Evolutionary conservation across 768 basidiomycete genomes (phyloP), one percentile per base, ranked within the genome.

Genomic region (Lepiota brunneoincarnata): DNA sequence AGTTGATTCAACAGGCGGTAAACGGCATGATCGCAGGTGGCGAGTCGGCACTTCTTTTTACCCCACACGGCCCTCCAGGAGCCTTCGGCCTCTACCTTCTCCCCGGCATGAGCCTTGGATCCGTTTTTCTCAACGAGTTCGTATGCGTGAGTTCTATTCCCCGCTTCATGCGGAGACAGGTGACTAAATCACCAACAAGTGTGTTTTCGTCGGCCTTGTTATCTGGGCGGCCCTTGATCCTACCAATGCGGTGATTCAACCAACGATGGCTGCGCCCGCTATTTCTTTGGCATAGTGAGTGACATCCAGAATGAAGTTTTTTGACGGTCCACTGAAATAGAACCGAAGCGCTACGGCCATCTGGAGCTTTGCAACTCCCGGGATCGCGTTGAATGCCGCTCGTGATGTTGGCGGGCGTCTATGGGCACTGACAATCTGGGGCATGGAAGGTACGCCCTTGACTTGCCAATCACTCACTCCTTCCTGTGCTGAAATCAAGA

Each of bases 401-500:
- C 84, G 87, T 62, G 87, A 89, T 63, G 24, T 89, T 39, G 87
- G 86, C 17, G 82, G 76, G 3, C 80, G 86, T 14, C 56, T 88
- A n/a, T 76, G 79, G 59, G 79, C 75, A 0, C 63, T 89, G 67
- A 73, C 83, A 3, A 77, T 87, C 51, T 88, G 81, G 76, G 86
- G 86, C 17, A 61, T 31, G 2, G 61, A 64, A 58, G 76, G 77
- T 75, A 56, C 18, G 66, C 54, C 20, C 11, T 28, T 12, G 37
- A 10, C 31, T 2, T n/a, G 57, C 46, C 15, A 2, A 6, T 31
- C 24, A 5, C 28, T 47, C 20, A 47, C 35, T 45, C 18, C 42
- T 31, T 40, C 31, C 51, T 2, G 20, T 49, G 43, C 57, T 24
- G 20, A 18, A 47, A 23, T 44, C 41, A 54, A n/a, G 36, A 9